These are phyloP conservation scores for Mycena citricolor DNA, from an alignment of 1,284 basidiomycete species.

Conservation along the genomic window DNA sequence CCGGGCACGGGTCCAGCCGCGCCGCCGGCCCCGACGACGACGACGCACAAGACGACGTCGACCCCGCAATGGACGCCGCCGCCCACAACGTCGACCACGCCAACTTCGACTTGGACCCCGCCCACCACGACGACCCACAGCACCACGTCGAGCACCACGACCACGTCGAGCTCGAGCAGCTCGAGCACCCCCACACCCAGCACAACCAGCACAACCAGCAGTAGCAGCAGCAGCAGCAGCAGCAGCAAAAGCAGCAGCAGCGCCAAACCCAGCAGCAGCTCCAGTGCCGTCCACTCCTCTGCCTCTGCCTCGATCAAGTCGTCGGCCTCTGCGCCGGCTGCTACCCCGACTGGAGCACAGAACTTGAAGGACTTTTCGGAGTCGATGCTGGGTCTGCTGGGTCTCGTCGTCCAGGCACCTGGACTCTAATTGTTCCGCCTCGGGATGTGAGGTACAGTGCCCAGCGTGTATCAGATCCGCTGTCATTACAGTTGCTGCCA, in stretches of 20 bases:
- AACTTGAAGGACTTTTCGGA: slow-evolving; percentile 13
- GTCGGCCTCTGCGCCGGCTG: neutral
- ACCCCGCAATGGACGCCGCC: neutral
- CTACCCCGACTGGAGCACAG: slow-evolving; percentile 1
- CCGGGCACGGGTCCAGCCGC: neutral
- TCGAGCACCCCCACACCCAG: neutral
- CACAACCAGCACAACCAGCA: neutral
- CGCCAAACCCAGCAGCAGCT: too few species aligned
- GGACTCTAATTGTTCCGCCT: too few species aligned
- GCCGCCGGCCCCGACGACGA: neutral
- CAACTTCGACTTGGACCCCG: neutral
- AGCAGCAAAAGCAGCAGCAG: too few species aligned
- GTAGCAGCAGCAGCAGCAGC: too few species aligned
- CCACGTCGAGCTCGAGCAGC: neutral
- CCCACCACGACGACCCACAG: neutral
- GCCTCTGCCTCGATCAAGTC: neutral
- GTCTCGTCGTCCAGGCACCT: slow-evolving; percentile 7
- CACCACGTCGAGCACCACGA: slow-evolving; percentile 1
- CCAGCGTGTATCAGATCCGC: too few species aligned
- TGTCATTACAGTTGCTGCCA: too few species aligned
- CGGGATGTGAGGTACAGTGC: too few species aligned
- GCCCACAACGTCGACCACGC: neutral
- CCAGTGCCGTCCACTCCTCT: too few species aligned
- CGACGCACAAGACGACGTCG: neutral
- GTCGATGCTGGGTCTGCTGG: slow-evolving; percentile 8